Evolutionary conservation across 805 yeast genomes (phyloP).

Genomic region (Cyberlindnera xishuangbannaensis): DNA sequence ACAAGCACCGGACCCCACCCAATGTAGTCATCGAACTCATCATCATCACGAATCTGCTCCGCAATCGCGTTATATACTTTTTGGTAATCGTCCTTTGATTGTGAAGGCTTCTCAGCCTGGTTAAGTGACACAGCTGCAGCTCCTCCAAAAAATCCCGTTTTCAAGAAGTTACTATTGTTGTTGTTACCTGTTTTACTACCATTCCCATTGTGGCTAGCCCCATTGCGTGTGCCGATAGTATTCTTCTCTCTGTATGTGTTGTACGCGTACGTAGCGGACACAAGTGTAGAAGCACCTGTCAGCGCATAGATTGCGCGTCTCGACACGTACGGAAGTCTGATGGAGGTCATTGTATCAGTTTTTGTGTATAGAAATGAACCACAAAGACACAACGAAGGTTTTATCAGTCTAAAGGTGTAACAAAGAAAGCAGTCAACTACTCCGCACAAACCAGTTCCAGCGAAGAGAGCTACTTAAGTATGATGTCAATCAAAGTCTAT

Average conservation of each 20-base stretch:
- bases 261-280: constrained; percentile 25
- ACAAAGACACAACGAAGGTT: too few relatives aligned
- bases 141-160: constrained; percentile 31
- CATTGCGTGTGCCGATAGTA: too few relatives aligned
- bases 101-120: constrained; percentile 21
- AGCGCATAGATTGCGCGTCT: constrained; percentile 17
- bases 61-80: constrained; percentile 71
- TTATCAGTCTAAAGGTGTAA: too few relatives aligned
- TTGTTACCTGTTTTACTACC: too few relatives aligned
- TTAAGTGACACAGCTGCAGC: constrained; percentile 26
- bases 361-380: neutral
- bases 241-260: neutral
- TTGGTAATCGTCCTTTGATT: constrained; percentile 49
- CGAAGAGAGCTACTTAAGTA: too few relatives aligned
- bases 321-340: constrained; percentile 9
- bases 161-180: constrained; percentile 21
- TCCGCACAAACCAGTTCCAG: too few relatives aligned
- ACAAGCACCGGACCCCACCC: constrained; percentile 74
- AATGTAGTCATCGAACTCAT: constrained; percentile 58
- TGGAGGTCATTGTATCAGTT: constrained; percentile 2
- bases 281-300: constrained; percentile 28
- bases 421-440: too few relatives aligned
- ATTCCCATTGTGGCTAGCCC: too few relatives aligned
- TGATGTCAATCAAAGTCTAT: neutral
- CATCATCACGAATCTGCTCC: constrained; percentile 45